Conservation (phyloP, 106 monocot species). For the Chionographis japonica region DNA sequence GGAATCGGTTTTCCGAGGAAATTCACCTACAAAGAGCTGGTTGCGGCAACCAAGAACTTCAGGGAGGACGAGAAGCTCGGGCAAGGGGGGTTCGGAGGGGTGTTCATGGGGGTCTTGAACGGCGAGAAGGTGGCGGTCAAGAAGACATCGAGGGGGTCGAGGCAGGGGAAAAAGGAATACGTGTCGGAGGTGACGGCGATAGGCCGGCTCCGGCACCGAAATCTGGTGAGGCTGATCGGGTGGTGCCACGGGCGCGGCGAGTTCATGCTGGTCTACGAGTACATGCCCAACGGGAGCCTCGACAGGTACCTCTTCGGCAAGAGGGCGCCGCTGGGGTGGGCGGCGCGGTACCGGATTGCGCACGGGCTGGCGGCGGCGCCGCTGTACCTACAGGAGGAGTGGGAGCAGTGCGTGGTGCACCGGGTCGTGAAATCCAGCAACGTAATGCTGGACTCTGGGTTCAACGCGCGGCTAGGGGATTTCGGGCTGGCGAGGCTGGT, state of each 20-base stretch:
- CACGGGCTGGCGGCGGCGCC: slow-evolving; percentile 10
- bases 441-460: slow-evolving; percentile 10
- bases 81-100: slow-evolving; percentile 14
- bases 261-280: slow-evolving; percentile 39
- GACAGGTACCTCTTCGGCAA: slow-evolving; percentile 9
- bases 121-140: slow-evolving; percentile 15
- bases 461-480: slow-evolving; percentile 14
- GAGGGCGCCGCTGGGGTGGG: not conserved
- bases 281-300: slow-evolving; percentile 50
- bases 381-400: slow-evolving; percentile 18
- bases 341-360: not conserved
- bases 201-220: no score
- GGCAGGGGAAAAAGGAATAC: slow-evolving; percentile 5
- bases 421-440: slow-evolving; percentile 16
- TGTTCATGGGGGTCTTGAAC: slow-evolving; percentile 3
- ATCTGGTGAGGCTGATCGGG: slow-evolving; percentile 11
- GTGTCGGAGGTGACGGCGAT: slow-evolving; percentile 18
- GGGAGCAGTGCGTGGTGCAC: slow-evolving; percentile 20
- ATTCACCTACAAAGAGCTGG: slow-evolving; percentile 13
- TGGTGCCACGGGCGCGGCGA: slow-evolving; percentile 14
- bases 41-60: slow-evolving; percentile 7
- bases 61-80: slow-evolving; percentile 11
- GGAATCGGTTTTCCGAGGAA: slow-evolving; percentile 2
- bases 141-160: slow-evolving; percentile 7
- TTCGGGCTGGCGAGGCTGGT: slow-evolving; percentile 17